Evolutionary conservation across 768 basidiomycete species (phyloP), one percentile per base, ranked within the genome.

Genomic region (Tricholoma hemisulphureum): DNA sequence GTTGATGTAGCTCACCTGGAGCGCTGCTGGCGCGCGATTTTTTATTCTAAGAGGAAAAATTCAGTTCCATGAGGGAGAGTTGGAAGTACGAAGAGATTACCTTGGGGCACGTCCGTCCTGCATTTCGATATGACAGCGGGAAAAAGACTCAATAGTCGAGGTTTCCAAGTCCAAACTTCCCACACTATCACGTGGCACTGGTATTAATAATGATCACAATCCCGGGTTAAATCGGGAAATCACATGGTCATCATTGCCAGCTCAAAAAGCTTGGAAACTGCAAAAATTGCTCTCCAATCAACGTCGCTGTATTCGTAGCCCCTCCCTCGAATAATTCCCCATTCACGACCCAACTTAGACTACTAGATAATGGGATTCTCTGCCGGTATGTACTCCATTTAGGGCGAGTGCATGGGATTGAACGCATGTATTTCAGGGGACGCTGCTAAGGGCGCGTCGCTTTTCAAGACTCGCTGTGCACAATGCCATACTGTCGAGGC

Each of bases 401-500:
- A 6, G 21, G 11, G 21, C 43, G 8, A 16, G 28, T n/a, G 26
- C 56, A 83, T 80, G 83, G 87, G 74, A 71, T 14, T 13, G 37
- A 43, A 23, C n/a, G 29, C 41, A 14, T n/a, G 39, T 56, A 13
- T 18, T 16, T 24, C 55, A 91, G 95, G 95, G 86, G 92, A 97
- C 79, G 74, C 89, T 69, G 67, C 67, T 56, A 97, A 95, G 83
- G 95, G 95, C 76, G 95, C 95, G 71, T 78, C 80, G 70, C 89
- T 97, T 73, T 98, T 98, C 89, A 96, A 95, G 82, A 95, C 94
- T 59, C 90, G 95, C 57, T 95, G 91, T 68, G 88, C 89, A 39
- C 93, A 97, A 72, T 98, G 95, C 78, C 95, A 98, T 75, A 97
- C 93, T 61, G 74, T 91, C 61, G 91, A 77, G 56, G 79, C 82